phyloP scores from a whole-genome alignment of 306 rosid species.

The Gastrolobium villosum region DNA sequence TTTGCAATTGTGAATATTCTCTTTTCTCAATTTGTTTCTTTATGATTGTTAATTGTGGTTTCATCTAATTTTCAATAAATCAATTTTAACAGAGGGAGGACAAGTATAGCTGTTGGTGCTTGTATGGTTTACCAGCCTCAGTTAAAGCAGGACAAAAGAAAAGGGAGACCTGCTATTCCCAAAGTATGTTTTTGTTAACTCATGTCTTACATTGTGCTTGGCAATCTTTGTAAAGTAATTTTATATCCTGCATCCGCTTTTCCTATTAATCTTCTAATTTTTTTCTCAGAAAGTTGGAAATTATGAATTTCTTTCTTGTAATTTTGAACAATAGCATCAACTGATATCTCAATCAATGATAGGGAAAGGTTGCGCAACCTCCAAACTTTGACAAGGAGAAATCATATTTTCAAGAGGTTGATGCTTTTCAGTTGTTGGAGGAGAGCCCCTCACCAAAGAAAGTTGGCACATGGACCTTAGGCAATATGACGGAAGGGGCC shows the following conservation, averaged over 20 bases:
- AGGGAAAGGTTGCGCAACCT: slow-evolving; percentile 66
- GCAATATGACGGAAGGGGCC: slow-evolving; percentile 51
- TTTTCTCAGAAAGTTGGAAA: neutral
- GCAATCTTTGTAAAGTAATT: slow-evolving; percentile 3
- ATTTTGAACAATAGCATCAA: slow-evolving; percentile 25
- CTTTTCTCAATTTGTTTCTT: neutral
- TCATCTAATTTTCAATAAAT: slow-evolving; percentile 14
- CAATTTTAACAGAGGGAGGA: slow-evolving; percentile 79
- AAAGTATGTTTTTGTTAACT: slow-evolving; percentile 58
- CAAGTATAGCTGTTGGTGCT: slow-evolving; percentile 87
- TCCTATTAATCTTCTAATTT: neutral
- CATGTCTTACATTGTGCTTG: slow-evolving; percentile 28
- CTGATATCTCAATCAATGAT: slow-evolving; percentile 17
- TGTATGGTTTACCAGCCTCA: slow-evolving; percentile 71
- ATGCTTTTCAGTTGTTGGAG: slow-evolving; percentile 88
- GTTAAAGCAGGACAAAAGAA: slow-evolving; percentile 66
- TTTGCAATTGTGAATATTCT: neutral
- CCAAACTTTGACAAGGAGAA: slow-evolving; percentile 77
- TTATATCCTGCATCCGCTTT: slow-evolving; percentile 26
- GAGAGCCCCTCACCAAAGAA: slow-evolving; percentile 98
- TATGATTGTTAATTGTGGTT: neutral
- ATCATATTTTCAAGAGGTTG: slow-evolving; percentile 85
- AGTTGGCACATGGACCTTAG: slow-evolving; percentile 68
- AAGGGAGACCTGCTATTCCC: slow-evolving; percentile 78
- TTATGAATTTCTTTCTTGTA: neutral